phyloP scores from a whole-genome alignment of 371 early-diverging fungal species.

The Mucor piriformis region DNA sequence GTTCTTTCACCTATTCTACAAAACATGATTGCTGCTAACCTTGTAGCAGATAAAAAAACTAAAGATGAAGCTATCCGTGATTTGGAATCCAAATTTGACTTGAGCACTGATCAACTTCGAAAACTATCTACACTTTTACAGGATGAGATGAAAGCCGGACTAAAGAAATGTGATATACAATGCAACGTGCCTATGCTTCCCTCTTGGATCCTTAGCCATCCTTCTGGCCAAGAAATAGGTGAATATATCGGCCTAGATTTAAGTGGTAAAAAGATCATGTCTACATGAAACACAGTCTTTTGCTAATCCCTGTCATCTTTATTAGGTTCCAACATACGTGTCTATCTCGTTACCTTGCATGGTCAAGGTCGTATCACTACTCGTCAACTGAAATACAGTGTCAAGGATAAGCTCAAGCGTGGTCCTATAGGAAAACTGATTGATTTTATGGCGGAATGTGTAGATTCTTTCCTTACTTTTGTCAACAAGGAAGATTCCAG shows the following conservation, averaged over 20 bases:
- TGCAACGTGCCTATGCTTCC: constrained; percentile 71
- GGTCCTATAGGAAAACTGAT: constrained; percentile 49
- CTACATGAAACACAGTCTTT: too few species aligned
- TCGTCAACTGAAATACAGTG: constrained; percentile 77
- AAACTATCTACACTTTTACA: constrained; percentile 37
- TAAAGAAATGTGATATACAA: constrained; percentile 44
- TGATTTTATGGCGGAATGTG: constrained; percentile 87
- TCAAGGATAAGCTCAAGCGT: constrained; percentile 76
- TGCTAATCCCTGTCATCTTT: too few species aligned
- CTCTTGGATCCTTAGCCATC: constrained; percentile 53
- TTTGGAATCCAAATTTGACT: constrained; percentile 18
- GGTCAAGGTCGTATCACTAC: constrained; percentile 68
- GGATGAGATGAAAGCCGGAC: constrained; percentile 71
- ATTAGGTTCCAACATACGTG: constrained; percentile 82
- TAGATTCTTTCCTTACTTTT: constrained; percentile 72
- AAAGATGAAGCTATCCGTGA: constrained; percentile 5
- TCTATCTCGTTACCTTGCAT: constrained; percentile 79
- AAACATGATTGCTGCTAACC: constrained; percentile 9
- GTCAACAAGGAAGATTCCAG: constrained; percentile 38
- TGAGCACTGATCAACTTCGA: constrained; percentile 21
- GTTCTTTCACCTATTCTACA: neutral
- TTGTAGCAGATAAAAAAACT: constrained; percentile 3
- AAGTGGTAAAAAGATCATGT: constrained; percentile 63
- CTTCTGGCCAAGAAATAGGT: constrained; percentile 85
- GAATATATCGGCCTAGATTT: constrained; percentile 89